A percentile compares a stretch with the other conserved stretches of the same genome.
phyloP scores from a whole-genome alignment of 495 filamentous ascomycete species.

The Hyphodiscus hymeniophilus region DNA sequence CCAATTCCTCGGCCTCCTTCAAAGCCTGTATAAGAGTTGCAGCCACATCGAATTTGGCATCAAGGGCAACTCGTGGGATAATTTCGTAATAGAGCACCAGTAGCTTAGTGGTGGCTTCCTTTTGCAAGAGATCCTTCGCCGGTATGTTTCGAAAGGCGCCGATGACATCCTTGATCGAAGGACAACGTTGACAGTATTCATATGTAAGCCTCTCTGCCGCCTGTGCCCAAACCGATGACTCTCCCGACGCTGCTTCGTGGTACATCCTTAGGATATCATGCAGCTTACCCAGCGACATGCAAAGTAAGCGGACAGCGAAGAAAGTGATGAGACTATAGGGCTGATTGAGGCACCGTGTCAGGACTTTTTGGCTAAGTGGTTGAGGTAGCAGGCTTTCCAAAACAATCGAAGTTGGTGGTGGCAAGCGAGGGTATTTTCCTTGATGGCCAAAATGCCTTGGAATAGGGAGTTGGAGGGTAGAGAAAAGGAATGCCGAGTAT shows the following conservation, averaged over 20 bases:
- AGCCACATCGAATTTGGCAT: slow-evolving; percentile 81
- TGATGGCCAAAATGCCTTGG: slow-evolving; percentile 56
- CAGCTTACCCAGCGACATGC: slow-evolving; percentile 72
- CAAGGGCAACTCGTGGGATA: slow-evolving; percentile 68
- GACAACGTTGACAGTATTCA: slow-evolving; percentile 72
- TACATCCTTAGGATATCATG: slow-evolving; percentile 46
- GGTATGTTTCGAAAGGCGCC: slow-evolving; percentile 55
- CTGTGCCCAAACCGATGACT: slow-evolving; percentile 52
- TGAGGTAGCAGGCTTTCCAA: slow-evolving; percentile 84
- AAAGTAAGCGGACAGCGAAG: slow-evolving; percentile 71
- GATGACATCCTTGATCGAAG: slow-evolving; percentile 69
- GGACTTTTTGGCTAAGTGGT: slow-evolving; percentile 65
- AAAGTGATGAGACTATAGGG: slow-evolving; percentile 67
- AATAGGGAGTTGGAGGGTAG: slow-evolving; percentile 62
- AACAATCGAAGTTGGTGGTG: slow-evolving; percentile 65
- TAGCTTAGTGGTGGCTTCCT: slow-evolving; percentile 67
- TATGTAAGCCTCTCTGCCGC: slow-evolving; percentile 54
- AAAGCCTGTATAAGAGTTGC: slow-evolving; percentile 60
- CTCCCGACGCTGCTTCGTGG: slow-evolving; percentile 33
- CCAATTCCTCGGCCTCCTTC: slow-evolving; percentile 35
- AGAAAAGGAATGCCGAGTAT: slow-evolving; percentile 80
- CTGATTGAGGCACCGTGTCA: slow-evolving; percentile 70
- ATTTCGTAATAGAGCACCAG: slow-evolving; percentile 74
- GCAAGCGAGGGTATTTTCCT: slow-evolving; percentile 42
- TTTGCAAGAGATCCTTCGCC: slow-evolving; percentile 61